Percentiles rank a stretch among this genome's conserved stretches.
Evolutionary conservation across 176 grass and related monocot genomes (phyloP).

Genomic region (Aegilops bicornis): DNA sequence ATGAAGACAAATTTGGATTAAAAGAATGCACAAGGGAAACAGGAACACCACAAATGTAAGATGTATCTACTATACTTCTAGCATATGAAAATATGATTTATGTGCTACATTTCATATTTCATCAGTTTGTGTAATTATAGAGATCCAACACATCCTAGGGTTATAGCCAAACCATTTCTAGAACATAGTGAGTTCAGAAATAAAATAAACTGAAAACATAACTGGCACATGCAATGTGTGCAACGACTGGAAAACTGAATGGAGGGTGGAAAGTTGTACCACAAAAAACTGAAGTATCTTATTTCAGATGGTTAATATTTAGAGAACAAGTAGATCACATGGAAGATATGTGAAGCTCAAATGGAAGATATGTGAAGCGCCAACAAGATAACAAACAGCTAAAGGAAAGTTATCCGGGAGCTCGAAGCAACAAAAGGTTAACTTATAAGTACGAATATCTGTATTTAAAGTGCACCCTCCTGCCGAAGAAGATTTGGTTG

Average conservation of each 20-base stretch:
- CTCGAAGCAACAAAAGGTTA: not conserved
- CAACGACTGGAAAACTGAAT: not conserved
- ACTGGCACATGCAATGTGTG: not conserved
- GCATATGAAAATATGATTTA: not conserved
- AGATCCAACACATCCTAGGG: not conserved
- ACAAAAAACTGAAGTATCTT: not conserved
- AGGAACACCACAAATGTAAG: not conserved
- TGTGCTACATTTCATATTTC: slow-evolving; percentile 8
- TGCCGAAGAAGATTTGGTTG: slow-evolving; percentile 2
- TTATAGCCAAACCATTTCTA: not conserved
- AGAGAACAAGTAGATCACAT: not conserved
- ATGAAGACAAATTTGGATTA: too few relatives aligned
- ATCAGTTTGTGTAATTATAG: not conserved
- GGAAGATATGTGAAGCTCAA: not conserved
- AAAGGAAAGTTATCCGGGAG: not conserved
- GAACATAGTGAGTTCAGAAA: not conserved
- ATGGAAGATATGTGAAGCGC: not conserved
- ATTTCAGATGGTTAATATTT: not conserved
- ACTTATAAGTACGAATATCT: not conserved
- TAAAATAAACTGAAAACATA: not conserved
- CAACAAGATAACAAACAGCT: not conserved
- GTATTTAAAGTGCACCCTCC: slow-evolving; percentile 1
- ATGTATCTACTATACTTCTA: not conserved
- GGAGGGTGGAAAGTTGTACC: not conserved
- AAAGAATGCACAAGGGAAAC: not conserved